Base-by-base conservation (phyloP, 2,329 filamentous ascomycete species). In the Aspergillus terreus region DNA sequence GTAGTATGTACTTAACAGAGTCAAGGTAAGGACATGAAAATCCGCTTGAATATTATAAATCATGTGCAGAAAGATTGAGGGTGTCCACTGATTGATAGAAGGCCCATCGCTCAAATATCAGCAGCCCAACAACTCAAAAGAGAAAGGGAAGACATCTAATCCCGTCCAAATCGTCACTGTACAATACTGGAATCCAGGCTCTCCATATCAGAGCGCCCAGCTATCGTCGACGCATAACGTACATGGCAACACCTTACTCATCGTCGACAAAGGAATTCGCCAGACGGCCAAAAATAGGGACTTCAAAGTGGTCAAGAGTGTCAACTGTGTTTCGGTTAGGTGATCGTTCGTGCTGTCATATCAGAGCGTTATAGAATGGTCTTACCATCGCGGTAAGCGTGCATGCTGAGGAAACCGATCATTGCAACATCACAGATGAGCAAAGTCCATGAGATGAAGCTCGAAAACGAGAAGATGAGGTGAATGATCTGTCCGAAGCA, bases 191-290 rank as follows among this genome's bases (percentile, higher is more conserved):
- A n/a, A 38, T 35, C 9, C 44, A 35, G 38, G 35, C 41, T 27
- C 12, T 25, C n/a, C 19, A 25, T 27, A n/a, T n/a, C 15, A 42
- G 11, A 21, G 17, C 19, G 11, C 25, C n/a, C n/a, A 15, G 15
- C 19, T 14, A 17, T 27, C 25, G 25, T 32, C n/a, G 25, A 49
- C 14, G 19, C 41, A 30, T 35, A 27, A 27, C 40, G 42, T n/a
- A 42, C 17, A 45, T 19, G 32, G 21, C 11, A 21, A 19, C 25
- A 19, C 27, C 43, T 55, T 44, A 87, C 70, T 96, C 94, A 66
- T 96, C 89, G 64, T 96, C 92, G 51, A 97, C 80, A 66, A 96
- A 92, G 23, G 87, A 87, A 71, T 87, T 95, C 41, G 94, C 94
- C 61, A 96, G 76, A 40, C 79, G 79, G 4, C 94, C 94, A 64